phyloP scores from a whole-genome alignment of 1,139 yeast species.

The Blastobotrys buckinghamii region DNA sequence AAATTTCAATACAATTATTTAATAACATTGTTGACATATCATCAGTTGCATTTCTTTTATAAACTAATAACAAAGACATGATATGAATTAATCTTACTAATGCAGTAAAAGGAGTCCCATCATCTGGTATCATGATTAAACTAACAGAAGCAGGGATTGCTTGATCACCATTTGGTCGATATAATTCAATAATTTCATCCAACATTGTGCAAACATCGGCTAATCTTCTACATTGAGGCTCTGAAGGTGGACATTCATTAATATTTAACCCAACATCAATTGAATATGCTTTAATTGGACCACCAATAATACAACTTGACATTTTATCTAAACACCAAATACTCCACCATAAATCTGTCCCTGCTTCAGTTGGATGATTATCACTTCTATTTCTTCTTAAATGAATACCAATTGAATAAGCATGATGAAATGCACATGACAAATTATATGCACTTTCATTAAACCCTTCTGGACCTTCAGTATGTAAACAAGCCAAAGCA shows the following conservation, averaged over 20 bases:
- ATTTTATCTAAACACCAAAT: constrained; percentile 35
- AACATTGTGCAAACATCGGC: constrained; percentile 6
- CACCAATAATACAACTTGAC: constrained; percentile 31
- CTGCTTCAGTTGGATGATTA: constrained; percentile 16
- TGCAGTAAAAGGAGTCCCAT: constrained; percentile 16
- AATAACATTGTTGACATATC: constrained; percentile 18
- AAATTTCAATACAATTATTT: constrained; percentile 20
- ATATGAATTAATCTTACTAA: constrained; percentile 20
- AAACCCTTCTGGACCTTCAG: constrained; percentile 33
- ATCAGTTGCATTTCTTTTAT: constrained; percentile 19
- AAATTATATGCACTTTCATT: constrained; percentile 33
- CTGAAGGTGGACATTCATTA: constrained; percentile 17
- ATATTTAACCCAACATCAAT: constrained; percentile 32
- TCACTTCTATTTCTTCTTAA: constrained; percentile 20
- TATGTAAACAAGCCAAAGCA: constrained; percentile 28
- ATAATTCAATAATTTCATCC: constrained; percentile 32
- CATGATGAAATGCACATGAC: constrained; percentile 32
- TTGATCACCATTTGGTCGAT: constrained; percentile 29
- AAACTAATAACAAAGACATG: constrained; percentile 21
- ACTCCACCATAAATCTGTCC: constrained; percentile 33
- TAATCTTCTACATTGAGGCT: constrained; percentile 4
- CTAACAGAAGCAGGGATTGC: constrained; percentile 10
- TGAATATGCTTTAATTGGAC: constrained; percentile 31
- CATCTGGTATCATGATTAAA: constrained; percentile 10
- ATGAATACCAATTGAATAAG: constrained; percentile 34